A percentile compares a stretch with the other conserved stretches of the same genome.
phyloP scores from a whole-genome alignment of 164 flowering plant genomes.

The Nymphaea thermarum region DNA sequence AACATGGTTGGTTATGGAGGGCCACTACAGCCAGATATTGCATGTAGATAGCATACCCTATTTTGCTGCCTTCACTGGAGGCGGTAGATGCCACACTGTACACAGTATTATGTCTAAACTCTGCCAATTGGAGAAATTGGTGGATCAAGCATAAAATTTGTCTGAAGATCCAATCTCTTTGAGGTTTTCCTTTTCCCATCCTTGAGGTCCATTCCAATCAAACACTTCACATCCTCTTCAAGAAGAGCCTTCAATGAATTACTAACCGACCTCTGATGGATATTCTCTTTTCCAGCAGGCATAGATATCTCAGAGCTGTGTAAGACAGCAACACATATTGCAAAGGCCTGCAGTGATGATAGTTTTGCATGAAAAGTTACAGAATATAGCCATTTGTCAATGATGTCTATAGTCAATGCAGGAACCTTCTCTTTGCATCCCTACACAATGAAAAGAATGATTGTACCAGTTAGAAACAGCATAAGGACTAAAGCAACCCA shows the following conservation, averaged over 20 bases:
- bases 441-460: constrained; percentile 17
- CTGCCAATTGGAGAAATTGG: constrained; percentile 76
- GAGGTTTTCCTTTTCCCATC: constrained; percentile 41
- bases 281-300: constrained; percentile 16
- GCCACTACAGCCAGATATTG: neutral
- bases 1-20: no score
- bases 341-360: constrained; percentile 81
- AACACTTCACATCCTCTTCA: constrained; percentile 49
- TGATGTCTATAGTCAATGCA: constrained; percentile 39
- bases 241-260: constrained; percentile 48
- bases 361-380: constrained; percentile 82
- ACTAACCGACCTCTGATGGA: constrained; percentile 24
- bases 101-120: constrained; percentile 21
- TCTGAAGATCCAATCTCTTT: constrained; percentile 27
- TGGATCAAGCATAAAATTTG: constrained; percentile 46
- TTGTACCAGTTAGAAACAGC: neutral
- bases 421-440: constrained; percentile 60
- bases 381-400: constrained; percentile 46
- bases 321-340: constrained; percentile 67
- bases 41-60: neutral
- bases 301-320: constrained; percentile 46
- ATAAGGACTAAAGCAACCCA: neutral
- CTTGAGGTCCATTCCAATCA: constrained; percentile 39
- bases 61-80: neutral
- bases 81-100: neutral